These are phyloP conservation scores for Cornus controversa DNA, from an alignment of 148 eudicot species.

Conservation along the genomic window DNA sequence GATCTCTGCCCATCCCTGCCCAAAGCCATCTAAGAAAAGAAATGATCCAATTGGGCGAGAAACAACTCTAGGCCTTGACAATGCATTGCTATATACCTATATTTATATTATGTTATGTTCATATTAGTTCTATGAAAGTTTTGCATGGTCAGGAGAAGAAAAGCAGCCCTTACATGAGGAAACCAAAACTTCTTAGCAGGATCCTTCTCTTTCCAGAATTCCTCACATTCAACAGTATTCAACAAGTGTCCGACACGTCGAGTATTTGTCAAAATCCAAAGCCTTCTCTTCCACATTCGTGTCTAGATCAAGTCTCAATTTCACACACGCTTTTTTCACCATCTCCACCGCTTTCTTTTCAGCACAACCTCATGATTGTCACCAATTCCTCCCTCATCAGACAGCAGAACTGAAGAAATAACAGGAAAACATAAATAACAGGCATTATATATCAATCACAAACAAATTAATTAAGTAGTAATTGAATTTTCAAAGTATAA, in stretches of 20 bases:
- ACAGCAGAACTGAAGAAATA: neutral
- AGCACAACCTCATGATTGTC: neutral
- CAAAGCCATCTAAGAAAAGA: neutral
- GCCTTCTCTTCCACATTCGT: neutral
- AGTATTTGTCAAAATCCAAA: conserved; percentile 2
- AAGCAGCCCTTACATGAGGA: neutral
- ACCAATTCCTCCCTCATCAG: neutral
- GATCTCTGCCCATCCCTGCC: neutral
- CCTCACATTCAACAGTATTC: neutral
- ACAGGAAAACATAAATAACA: no score
- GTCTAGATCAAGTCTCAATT: neutral
- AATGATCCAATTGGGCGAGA: neutral
- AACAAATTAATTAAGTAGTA: no score
- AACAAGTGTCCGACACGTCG: neutral
- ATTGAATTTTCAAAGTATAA: no score
- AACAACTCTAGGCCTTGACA: neutral
- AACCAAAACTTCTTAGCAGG: neutral
- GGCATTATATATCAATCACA: no score
- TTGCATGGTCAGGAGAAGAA: no score
- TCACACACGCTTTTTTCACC: neutral
- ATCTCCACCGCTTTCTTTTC: neutral
- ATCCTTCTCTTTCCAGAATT: neutral
- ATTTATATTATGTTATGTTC: neutral
- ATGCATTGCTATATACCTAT: neutral
- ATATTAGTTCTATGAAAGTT: neutral